Evolutionary conservation across 495 filamentous ascomycete species (phyloP), one percentile per base, ranked within the genome.

Genomic region (Astrothelium macrocarpum): DNA sequence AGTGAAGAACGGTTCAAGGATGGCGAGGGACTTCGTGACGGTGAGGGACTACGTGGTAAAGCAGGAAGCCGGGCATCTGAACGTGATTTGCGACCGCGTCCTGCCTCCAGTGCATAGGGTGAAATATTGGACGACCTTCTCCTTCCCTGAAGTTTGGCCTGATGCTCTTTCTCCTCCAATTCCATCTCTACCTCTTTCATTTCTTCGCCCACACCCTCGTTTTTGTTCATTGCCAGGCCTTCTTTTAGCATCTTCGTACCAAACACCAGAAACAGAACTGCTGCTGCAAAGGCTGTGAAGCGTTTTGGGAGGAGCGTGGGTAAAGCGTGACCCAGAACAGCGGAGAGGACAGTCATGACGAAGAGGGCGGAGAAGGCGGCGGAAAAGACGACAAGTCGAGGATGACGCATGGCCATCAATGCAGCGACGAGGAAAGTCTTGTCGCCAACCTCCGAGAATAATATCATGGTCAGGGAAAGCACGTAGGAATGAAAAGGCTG

Each of bases 371-470:
- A 81, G 69, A 97, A 90, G n/a, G 94, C 94, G 5, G 94, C 90
- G 9, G 89, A 85, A 77, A 97, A 98, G 46, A 98, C 95, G 14
- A 96, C 80, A 61, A 97, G 74, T 34, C 93, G 90, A 49, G 94
- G 88, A 72, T 98, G 92, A 68, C 96, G 90, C 94, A 98, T 98
- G 1, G 94, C 94, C 94, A 98, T 98, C 25, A 98, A 81, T 28
- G 94, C 94, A 16, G 94, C 94, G 49, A 98, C 90, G 45, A 98
- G 81, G 78, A 98, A 98, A 0, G 94, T 98, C 75, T 98, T 98
- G 82, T 98, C 94, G 64, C 94, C 94, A 72, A 98, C 86, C 73
- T 98, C 94, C 65, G 94, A 97, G 69, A 97, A 89, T 62, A 97
- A 81, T 65, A 98, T 98, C 94, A 97, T 97, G 64, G 91, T 90